Conservation (phyloP, 2,329 filamentous ascomycete species). For the Fusarium protoensiforme region DNA sequence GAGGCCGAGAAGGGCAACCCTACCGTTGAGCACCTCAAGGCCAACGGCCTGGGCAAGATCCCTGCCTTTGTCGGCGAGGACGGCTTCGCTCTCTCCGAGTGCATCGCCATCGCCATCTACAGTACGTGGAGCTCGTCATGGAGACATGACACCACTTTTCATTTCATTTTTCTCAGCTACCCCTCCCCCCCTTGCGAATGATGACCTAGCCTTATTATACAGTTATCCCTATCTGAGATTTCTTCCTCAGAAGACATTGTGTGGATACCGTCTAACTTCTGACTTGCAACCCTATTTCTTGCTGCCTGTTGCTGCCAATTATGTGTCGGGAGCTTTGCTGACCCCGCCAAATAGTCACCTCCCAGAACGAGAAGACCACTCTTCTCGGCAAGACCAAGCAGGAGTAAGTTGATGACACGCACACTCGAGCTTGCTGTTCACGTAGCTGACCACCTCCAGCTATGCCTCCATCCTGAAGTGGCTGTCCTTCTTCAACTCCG, state of each 20-base stretch:
- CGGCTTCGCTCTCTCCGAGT: conserved; percentile 89
- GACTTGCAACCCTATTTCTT: conserved; percentile 56
- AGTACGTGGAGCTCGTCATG: conserved; percentile 70
- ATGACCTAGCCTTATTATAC: conserved; percentile 82
- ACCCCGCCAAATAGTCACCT: conserved; percentile 76
- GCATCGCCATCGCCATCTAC: conserved; percentile 96
- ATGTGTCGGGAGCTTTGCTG: conserved; percentile 43
- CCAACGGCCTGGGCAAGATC: conserved; percentile 90
- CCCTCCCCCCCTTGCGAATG: conserved; percentile 51
- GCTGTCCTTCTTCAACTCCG: conserved; percentile 96
- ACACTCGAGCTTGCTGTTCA: not conserved
- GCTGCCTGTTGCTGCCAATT: conserved; percentile 43
- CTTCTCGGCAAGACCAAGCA: conserved; percentile 99
- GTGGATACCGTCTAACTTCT: conserved; percentile 94
- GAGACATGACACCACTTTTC: conserved; percentile 44
- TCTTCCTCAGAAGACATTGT: conserved; percentile 58
- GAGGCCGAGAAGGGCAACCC: conserved; percentile 74
- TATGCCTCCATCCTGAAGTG: conserved; percentile 98
- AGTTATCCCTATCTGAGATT: conserved; percentile 99
- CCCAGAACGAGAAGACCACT: conserved; percentile 99
- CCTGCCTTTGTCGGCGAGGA: conserved; percentile 93
- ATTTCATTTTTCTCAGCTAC: conserved; percentile 9
- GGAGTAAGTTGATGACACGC: conserved; percentile 71
- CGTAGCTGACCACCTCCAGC: conserved; percentile 52
- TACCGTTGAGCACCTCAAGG: conserved; percentile 81